Evolutionary conservation across 164 flowering plant species (phyloP), one percentile per base, ranked within the genome.

Genomic region (Vitis riparia): DNA sequence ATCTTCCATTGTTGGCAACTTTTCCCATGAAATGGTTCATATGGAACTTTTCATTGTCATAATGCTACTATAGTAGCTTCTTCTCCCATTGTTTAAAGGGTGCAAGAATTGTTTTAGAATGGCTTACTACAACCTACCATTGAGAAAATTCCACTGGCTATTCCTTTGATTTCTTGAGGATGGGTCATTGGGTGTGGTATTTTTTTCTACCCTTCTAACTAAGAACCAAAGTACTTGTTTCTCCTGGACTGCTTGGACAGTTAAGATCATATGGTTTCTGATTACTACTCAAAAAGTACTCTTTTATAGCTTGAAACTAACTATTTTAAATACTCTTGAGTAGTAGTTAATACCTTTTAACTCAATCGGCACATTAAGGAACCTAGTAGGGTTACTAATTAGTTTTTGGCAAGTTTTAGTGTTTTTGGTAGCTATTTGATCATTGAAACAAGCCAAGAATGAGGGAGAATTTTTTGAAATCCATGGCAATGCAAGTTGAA

Each of bases 141-240:
- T 74, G 71, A 67, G 51, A 62, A 17, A 59, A 70, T 3, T 79
- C 74, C 37, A 67, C 14, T 2, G 59, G 71, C 65, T 59, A 57
- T 62, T 58, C 53, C 68, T 73, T 79, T 14, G 68, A 58, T 37
- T 67, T 75, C 73, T 68, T 71, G n/a, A 64, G 52, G 13, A 27
- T 32, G 51, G 57, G 59, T 27, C 60, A 23, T 49, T 44, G 58
- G 23, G 55, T 27, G 12, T 55, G 67, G 17, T 29, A 19, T 53
- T 61, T 63, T 16, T 60, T 15, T 47, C 49, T 61, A 2, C 27
- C 66, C 52, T 49, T 63, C 51, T 63, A 53, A 47, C 57, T 55
- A 6, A 50, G 14, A 53, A 49, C 63, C 16, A 16, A 59, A 19
- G 48, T 13, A 55, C 67, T 23, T 23, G 59, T 19, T 51, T 51